phyloP scores from a whole-genome alignment of 1,284 basidiomycete species.

The Tylopilus sp. region DNA sequence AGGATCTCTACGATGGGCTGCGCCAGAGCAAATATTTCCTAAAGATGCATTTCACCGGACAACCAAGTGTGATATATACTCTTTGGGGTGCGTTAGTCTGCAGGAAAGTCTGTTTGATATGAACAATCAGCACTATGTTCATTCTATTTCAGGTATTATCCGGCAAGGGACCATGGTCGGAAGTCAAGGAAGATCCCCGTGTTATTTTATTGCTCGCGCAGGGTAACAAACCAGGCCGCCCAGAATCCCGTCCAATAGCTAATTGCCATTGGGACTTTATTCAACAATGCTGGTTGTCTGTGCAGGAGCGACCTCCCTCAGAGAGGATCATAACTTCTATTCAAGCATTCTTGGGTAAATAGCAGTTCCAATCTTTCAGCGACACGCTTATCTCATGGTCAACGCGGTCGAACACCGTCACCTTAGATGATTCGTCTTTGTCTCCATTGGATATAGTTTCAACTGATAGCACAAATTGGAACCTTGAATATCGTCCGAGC shows the following conservation, averaged over 20 bases:
- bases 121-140: fast-evolving
- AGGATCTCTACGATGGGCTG: constrained; percentile 17
- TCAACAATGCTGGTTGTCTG: constrained; percentile 11
- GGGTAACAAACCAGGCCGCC: not conserved
- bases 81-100: constrained; percentile 8
- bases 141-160: constrained; percentile 3
- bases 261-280: constrained; percentile 15
- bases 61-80: constrained; percentile 8
- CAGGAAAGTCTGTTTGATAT: not conserved
- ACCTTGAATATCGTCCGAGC: too few species aligned
- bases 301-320: constrained; percentile 1
- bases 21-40: constrained; percentile 17
- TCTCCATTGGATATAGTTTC: too few species aligned
- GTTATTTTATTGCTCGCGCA: not conserved
- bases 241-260: not conserved
- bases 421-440: too few species aligned
- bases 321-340: not conserved
- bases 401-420: too few species aligned
- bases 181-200: not conserved
- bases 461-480: too few species aligned
- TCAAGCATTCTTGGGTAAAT: not conserved
- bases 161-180: constrained; percentile 9
- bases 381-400: too few species aligned
- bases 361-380: too few species aligned
- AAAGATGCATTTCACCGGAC: not conserved